Evolutionary conservation across 306 rosid genomes (phyloP), one percentile per base, ranked within the genome.

Genomic region (Lagenaria siceraria): DNA sequence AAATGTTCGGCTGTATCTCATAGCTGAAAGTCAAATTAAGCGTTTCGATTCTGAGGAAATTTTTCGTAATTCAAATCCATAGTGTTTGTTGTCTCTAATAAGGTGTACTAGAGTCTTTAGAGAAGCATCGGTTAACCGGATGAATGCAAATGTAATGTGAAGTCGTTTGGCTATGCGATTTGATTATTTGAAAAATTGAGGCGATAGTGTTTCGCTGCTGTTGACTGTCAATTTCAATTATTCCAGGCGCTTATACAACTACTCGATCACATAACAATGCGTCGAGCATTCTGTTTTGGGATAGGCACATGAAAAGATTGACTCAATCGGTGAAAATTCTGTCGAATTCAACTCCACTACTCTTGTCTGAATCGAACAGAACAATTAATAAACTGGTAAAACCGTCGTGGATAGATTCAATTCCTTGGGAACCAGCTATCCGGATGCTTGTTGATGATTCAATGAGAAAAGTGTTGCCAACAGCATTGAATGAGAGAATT

Each of bases 241-340:
- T 35, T 75, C 56, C 78, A 93, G 97, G 97, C 35, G 98, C 97
- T 59, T 94, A 94, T 86, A 94, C 98, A 9, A 94, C 98, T 24
- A 78, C 98, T 2, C 96, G 98, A 18, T 87, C 98, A 77, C 88
- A 87, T 80, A 77, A 83, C 80, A 83, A 83, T 79, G 98, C 89
- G 22, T 89, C 97, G 3, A 74, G 79, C 78, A 75, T 94, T 71
- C 81, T 94, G 80, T 91, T 91, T 76, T 91, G 98, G 97, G 89
- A 92, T 33, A 82, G 97, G 58, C 98, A 91, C 83, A 25, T 91
- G 81, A 85, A 83, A 64, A 87, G 98, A 71, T 90, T 94, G 14
- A 80, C 88, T 5, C 81, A 92, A 14, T 94, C 98, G 21, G 58
- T 94, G 2, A 83, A 82, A 48, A 83, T 87, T 51, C 77, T 94